A percentile compares a stretch with the other conserved stretches of the same genome.
These are phyloP conservation scores for Leucocoprinus sp. DNA, from an alignment of 768 basidiomycete genomes.

Conservation along the genomic window DNA sequence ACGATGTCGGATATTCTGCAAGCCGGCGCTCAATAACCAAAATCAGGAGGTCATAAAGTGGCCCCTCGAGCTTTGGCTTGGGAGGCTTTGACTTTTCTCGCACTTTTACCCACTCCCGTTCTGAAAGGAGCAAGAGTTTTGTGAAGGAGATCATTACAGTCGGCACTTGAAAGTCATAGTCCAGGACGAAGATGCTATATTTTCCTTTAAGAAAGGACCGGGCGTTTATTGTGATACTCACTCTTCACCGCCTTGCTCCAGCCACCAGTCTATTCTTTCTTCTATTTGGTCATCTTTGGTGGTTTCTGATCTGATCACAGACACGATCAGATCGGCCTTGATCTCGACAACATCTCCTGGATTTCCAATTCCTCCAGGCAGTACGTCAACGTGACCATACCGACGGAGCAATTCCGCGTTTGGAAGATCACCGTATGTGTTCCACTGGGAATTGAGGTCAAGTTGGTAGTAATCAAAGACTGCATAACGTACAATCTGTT, in stretches of 20 bases:
- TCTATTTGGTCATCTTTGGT: conserved; percentile 23
- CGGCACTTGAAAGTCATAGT: conserved; percentile 43
- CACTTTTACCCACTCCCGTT: conserved; percentile 52
- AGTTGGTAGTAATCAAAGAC: conserved; percentile 5
- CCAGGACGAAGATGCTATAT: conserved; percentile 47
- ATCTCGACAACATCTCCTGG: conserved; percentile 77
- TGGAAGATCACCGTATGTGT: conserved; percentile 90
- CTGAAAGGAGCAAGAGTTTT: conserved; percentile 49
- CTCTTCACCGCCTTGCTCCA: conserved; percentile 89
- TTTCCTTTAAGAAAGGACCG: not conserved
- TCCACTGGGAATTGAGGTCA: conserved; percentile 49
- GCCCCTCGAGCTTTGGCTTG: conserved; percentile 51
- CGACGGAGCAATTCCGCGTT: conserved; percentile 91
- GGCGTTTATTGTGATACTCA: conserved; percentile 25
- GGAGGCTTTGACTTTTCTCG: conserved; percentile 63
- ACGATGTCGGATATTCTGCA: conserved; percentile 45
- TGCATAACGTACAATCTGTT: conserved; percentile 69
- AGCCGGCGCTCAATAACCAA: conserved; percentile 44
- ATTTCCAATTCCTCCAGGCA: conserved; percentile 55
- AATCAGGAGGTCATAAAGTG: conserved; percentile 37
- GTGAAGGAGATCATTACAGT: conserved; percentile 54
- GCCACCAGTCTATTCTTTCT: conserved; percentile 86
- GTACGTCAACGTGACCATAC: conserved; percentile 86
- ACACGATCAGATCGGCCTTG: conserved; percentile 60
- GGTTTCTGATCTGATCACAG: conserved; percentile 21